Evolutionary conservation across 75 land plant species (phyloP).

Genomic region (Gnetum montanum): DNA sequence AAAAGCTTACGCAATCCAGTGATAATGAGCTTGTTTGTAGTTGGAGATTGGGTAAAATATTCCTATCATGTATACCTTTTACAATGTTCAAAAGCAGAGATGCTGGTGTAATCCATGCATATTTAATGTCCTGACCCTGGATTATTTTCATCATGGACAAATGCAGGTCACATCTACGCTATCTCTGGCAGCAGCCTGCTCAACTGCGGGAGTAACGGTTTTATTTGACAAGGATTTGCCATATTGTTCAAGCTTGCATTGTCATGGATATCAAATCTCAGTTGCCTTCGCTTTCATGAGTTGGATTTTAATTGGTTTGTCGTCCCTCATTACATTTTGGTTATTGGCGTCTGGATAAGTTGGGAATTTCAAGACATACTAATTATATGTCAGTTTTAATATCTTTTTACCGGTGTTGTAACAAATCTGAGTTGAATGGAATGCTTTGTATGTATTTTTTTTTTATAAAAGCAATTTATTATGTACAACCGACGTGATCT

Average conservation of each 20-base stretch:
- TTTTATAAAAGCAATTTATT: too few species aligned
- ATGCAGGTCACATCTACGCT: constrained; percentile 32
- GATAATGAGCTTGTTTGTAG: constrained; percentile 52
- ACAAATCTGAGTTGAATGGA: too few species aligned
- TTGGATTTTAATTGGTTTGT: constrained; percentile 43
- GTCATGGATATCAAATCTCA: constrained; percentile 45
- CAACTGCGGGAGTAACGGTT: constrained; percentile 53
- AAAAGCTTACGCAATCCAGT: constrained; percentile 40
- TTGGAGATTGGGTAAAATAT: constrained; percentile 63
- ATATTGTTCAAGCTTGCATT: constrained; percentile 27
- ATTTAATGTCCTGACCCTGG: not conserved
- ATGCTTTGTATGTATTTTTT: too few species aligned
- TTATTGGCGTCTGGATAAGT: constrained; percentile 31
- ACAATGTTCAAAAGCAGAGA: not conserved
- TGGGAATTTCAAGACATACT: too few species aligned
- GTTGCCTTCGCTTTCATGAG: constrained; percentile 48
- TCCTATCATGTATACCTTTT: not conserved
- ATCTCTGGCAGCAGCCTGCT: constrained; percentile 41
- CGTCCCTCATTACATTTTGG: constrained; percentile 62
- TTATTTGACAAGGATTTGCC: constrained; percentile 45
- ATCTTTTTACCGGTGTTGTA: too few species aligned
- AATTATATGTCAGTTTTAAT: too few species aligned
- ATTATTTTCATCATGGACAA: not conserved
- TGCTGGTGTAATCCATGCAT: not conserved
- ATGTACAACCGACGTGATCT: too few species aligned